Conservation (phyloP, 2,329 filamentous ascomycete species). For the Paecilomyces niveus region DNA sequence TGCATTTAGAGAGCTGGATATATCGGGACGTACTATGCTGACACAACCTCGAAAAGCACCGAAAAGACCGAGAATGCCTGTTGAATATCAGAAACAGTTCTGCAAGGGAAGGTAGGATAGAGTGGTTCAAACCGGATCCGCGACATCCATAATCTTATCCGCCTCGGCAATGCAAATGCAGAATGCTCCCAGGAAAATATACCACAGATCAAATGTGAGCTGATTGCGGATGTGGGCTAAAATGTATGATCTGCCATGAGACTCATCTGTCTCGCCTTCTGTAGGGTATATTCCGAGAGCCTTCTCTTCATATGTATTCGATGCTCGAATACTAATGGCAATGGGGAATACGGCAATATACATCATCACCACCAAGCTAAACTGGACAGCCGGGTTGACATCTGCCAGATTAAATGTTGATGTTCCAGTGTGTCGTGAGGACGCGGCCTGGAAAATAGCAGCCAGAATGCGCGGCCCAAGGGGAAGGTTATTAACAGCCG, state of each 20-base stretch:
- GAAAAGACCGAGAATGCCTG: conserved; percentile 48
- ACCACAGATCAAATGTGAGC: conserved; percentile 60
- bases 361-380: conserved; percentile 79
- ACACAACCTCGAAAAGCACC: conserved; percentile 39
- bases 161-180: conserved; percentile 52
- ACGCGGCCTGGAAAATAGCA: conserved; percentile 53
- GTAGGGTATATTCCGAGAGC: conserved; percentile 51
- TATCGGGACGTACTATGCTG: conserved; percentile 37
- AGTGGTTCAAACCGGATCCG: conserved; percentile 17
- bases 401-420: conserved; percentile 45
- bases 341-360: conserved; percentile 96
- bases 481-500: conserved; percentile 35
- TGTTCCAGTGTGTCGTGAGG: conserved; percentile 43
- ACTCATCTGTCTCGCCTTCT: conserved; percentile 19
- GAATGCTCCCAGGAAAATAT: conserved; percentile 53
- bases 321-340: conserved; percentile 73
- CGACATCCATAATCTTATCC: conserved; percentile 17
- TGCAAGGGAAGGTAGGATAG: neutral
- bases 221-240: conserved; percentile 55
- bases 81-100: neutral
- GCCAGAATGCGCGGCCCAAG: conserved; percentile 46
- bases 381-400: conserved; percentile 50
- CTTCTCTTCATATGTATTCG: conserved; percentile 63
- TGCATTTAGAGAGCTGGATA: too few species aligned
- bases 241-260: conserved; percentile 34